A percentile compares a stretch with the other conserved stretches of the same genome.
phyloP scores from a whole-genome alignment of 352 stramenopile genomes.

The Globisporangium nunn region DNA sequence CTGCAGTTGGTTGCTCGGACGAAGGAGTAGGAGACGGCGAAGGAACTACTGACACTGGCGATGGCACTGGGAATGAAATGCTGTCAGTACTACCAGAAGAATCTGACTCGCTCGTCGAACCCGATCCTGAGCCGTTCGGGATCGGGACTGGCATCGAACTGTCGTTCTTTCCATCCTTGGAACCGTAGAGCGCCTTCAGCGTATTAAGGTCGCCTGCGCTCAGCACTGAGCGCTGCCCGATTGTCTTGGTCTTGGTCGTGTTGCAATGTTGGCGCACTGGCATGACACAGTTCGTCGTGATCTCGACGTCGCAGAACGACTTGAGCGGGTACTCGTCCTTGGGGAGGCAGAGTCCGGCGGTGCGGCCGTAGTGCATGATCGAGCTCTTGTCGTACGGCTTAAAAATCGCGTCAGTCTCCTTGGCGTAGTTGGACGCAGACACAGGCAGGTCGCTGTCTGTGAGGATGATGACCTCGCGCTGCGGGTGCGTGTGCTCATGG shows the following conservation, averaged over 20 bases:
- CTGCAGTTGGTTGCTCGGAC: not conserved
- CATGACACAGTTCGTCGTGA: constrained; percentile 59
- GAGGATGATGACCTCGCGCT: constrained; percentile 63
- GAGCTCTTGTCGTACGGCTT: constrained; percentile 64
- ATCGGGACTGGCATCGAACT: constrained; percentile 26
- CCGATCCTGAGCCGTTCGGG: constrained; percentile 4
- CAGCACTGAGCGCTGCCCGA: constrained; percentile 45
- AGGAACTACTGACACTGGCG: constrained; percentile 5
- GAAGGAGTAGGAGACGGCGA: constrained; percentile 1
- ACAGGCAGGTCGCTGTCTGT: constrained; percentile 54
- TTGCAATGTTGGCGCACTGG: constrained; percentile 65
- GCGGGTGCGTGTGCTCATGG: constrained; percentile 66
- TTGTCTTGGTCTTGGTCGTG: constrained; percentile 47
- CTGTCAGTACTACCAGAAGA: constrained; percentile 1
- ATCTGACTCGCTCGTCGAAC: not conserved
- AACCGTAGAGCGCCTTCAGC: constrained; percentile 58
- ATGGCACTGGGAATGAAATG: constrained; percentile 11
- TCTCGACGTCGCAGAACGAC: constrained; percentile 60
- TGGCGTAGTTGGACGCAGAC: constrained; percentile 62
- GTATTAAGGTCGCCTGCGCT: constrained; percentile 56
- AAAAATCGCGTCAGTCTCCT: constrained; percentile 42
- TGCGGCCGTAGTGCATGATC: constrained; percentile 77
- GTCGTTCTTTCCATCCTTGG: constrained; percentile 20
- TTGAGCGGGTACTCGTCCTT: constrained; percentile 57
- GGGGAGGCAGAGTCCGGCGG: constrained; percentile 57